These are phyloP conservation scores for Crithidia brevicula DNA, from an alignment of 208 protist species.

Conservation along the genomic window DNA sequence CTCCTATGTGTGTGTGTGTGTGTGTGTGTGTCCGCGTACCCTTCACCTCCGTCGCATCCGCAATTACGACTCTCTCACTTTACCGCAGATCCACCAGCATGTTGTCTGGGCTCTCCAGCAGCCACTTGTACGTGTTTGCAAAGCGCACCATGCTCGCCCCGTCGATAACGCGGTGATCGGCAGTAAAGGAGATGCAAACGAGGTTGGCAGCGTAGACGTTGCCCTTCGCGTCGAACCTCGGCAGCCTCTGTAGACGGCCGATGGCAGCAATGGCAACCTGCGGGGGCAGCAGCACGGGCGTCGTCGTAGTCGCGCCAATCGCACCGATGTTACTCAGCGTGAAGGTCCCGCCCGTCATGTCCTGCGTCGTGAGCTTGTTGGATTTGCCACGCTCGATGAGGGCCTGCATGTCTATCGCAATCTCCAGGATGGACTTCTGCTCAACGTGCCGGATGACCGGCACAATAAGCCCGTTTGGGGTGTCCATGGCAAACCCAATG, in stretches of 20 bases:
- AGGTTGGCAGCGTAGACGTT: conserved; percentile 71
- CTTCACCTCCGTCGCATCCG: background rate
- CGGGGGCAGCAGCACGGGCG: conserved; percentile 89
- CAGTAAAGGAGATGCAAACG: conserved; percentile 84
- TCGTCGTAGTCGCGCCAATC: conserved; percentile 94
- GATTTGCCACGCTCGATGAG: conserved; percentile 62
- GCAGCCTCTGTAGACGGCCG: conserved; percentile 87
- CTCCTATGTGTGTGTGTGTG: too few relatives aligned
- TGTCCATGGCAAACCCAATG: conserved; percentile 97
- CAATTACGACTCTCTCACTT: background rate
- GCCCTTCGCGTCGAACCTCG: conserved; percentile 75
- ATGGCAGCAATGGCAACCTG: conserved; percentile 95
- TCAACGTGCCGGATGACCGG: conserved; percentile 94
- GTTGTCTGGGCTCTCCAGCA: conserved; percentile 85
- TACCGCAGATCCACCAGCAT: conserved; percentile 87
- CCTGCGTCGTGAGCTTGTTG: conserved; percentile 58
- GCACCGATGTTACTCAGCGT: conserved; percentile 96
- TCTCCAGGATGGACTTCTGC: conserved; percentile 86
- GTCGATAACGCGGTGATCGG: conserved; percentile 97
- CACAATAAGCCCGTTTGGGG: conserved; percentile 94
- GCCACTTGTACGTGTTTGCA: conserved; percentile 86
- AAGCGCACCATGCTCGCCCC: conserved; percentile 97
- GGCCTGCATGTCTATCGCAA: conserved; percentile 91
- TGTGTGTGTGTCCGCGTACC: too few relatives aligned
- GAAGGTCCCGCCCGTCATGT: conserved; percentile 94